Evolutionary conservation across 2,329 filamentous ascomycete species (phyloP), one percentile per base, ranked within the genome.

Genomic region (Eutypella sp.): DNA sequence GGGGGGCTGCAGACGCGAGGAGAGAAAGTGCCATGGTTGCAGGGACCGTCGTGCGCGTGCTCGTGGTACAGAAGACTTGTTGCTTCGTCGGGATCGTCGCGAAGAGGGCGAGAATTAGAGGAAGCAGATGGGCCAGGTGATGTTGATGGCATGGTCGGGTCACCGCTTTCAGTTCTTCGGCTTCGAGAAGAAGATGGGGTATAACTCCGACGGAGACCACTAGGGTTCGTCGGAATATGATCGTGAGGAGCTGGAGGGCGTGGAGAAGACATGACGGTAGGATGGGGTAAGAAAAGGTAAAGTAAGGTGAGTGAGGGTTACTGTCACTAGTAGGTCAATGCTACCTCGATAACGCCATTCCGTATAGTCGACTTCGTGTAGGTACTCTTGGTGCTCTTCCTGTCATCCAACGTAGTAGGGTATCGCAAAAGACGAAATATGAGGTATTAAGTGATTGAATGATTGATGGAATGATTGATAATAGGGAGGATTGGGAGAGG

Each of bases 1-100:
- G 64, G 54, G 4, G 75, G 73, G 41, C 76, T 79, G 39, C 67
- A 69, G 1, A 85, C 76, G 31, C 81, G 72, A 1, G 87, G 84
- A 37, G 87, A 89, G 59, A 91, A 89, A 15, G 86, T 87, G 56
- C 87, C 88, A 67, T 93, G 85, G 57, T 78, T 75, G 69, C 84
- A 89, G 44, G 65, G 62, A 18, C 73, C 75, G 9, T 71, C 65
- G 52, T 77, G 73, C 5, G 64, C 66, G 25, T 56, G 64, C 31
- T 70, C 65, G 46, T 56, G 54, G 34, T 65, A 54, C 42, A 63
- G 67, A 22, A 84, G 64, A 2, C 75, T 70, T 2, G 78, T 79
- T 2, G 70, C 72, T 55, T 84, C 80, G 52, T 65, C 67, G 7
- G 66, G 54, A 6, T 51, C 49, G 37, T 57, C 42, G 29, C 22